A percentile compares a stretch with the other conserved stretches of the same genome.
phyloP scores from a whole-genome alignment of 2,329 filamentous ascomycete species.

The Colletotrichum filicis region DNA sequence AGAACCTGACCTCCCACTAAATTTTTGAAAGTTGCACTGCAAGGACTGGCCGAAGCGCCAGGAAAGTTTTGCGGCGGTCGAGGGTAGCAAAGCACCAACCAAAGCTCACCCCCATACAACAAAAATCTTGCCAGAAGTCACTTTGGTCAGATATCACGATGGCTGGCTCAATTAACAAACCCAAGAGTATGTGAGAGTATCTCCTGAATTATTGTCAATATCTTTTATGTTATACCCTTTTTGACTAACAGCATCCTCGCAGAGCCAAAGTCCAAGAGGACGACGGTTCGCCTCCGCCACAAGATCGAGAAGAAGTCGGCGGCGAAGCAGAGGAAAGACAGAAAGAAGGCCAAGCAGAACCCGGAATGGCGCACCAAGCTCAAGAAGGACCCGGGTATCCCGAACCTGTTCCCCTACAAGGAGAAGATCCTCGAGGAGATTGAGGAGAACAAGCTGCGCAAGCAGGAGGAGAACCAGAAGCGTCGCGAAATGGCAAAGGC shows the following conservation, averaged over 20 bases:
- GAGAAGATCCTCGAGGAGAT: slow-evolving; percentile 95
- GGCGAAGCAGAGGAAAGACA: slow-evolving; percentile 90
- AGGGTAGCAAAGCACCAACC: slow-evolving; percentile 9
- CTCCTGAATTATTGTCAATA: background rate
- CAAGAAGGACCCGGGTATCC: slow-evolving; percentile 98
- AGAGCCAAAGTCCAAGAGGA: slow-evolving; percentile 97
- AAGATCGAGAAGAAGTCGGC: slow-evolving; percentile 95
- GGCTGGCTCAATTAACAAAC: slow-evolving; percentile 66
- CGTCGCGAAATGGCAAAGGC: slow-evolving; percentile 79
- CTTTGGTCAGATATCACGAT: slow-evolving; percentile 45
- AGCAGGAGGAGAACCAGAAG: slow-evolving; percentile 80
- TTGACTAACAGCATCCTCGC: slow-evolving; percentile 23
- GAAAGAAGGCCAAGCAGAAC: slow-evolving; percentile 94
- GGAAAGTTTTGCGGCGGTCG: slow-evolving; percentile 29
- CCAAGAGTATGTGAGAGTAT: slow-evolving; percentile 56
- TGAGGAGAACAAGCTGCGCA: slow-evolving; percentile 84
- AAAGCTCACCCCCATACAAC: background rate
- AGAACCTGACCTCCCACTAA: slow-evolving; percentile 36
- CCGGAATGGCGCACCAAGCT: slow-evolving; percentile 94
- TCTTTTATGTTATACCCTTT: background rate
- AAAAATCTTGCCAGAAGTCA: background rate
- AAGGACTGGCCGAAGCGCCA: background rate
- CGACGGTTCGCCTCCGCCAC: slow-evolving; percentile 87
- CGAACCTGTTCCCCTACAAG: slow-evolving; percentile 98
- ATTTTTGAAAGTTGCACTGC: slow-evolving; percentile 35